Conservation (phyloP, 768 basidiomycete genomes). For the Chalciporus piperatus region DNA sequence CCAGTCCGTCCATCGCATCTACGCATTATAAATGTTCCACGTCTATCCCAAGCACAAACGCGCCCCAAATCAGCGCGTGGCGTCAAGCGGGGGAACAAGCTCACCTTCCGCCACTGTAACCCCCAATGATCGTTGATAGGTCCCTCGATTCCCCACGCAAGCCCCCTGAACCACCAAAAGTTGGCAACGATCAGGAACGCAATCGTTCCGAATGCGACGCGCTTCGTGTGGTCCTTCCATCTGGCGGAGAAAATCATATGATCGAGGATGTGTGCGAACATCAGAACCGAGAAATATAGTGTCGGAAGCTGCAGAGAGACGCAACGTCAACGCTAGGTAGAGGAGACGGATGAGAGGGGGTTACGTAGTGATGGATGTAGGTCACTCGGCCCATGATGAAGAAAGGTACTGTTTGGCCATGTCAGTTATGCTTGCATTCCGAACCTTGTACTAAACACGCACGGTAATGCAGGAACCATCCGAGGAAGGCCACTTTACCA, state of each 20-base stretch:
- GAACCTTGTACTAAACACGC: conserved; percentile 26
- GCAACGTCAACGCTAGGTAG: not conserved
- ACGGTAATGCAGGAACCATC: conserved; percentile 93
- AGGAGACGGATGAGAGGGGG: conserved; percentile 26
- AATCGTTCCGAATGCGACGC: conserved; percentile 64
- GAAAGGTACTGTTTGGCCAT: conserved; percentile 71
- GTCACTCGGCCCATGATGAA: conserved; percentile 97
- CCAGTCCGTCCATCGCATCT: not conserved
- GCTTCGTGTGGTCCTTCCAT: conserved; percentile 61
- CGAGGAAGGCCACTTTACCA: conserved; percentile 84
- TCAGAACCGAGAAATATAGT: conserved; percentile 93
- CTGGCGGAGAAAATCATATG: conserved; percentile 87
- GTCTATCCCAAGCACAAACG: conserved; percentile 9
- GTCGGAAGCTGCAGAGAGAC: conserved; percentile 69
- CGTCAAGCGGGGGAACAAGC: conserved; percentile 14
- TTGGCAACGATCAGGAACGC: conserved; percentile 60
- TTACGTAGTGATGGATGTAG: conserved; percentile 93
- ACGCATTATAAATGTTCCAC: conserved; percentile 33
- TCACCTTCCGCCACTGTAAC: conserved; percentile 68
- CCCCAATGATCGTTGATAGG: conserved; percentile 80
- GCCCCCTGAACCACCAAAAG: conserved; percentile 94
- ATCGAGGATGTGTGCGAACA: conserved; percentile 88
- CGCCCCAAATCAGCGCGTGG: conserved; percentile 5
- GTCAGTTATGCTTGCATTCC: not conserved
- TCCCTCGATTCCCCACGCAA: conserved; percentile 92